Base-by-base conservation (phyloP, 192 early-diverging fungal genomes). In the Coemansia sp. region DNA sequence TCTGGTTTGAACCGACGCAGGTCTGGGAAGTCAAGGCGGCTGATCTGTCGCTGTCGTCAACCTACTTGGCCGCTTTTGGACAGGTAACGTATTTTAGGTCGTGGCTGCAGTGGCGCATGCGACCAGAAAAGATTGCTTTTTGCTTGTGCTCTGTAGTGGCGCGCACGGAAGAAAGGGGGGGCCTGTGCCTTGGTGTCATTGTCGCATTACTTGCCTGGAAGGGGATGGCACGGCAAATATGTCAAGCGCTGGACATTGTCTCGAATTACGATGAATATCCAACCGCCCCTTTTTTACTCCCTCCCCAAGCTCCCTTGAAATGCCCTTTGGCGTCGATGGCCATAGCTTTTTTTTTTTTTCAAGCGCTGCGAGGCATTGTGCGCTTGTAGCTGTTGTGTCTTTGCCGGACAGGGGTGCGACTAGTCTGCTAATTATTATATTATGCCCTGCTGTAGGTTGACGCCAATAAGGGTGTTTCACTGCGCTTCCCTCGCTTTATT, bases 21-120 rank as follows among this genome's bases (percentile, higher is more conserved):
- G 95, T 99, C 1, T 98, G 95, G 94, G 98, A 99, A 80, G 90
- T 99, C 34, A 91, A 94, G 60, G 92, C 93, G 18, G 98, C 98
- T 2, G 98, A 99, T 85, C 69, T 99, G 28, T 96, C 94, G 16
- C 92, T 99, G 38, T 97, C 95, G 60, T 96, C 98, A 1, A 88
- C 91, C 14, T 95, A 99, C 70, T 88, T 89, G 70, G 96, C 98
- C 0, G 96, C 88, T 18, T 82, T 88, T 58, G 96, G 96, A 6
- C 75, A 88, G 66, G 92, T 90, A 85, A 68, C 36, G 77, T 72
- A 58, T 59, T 53, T 31, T 9, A 25, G 12, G 23, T 48, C 33
- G 12, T 73, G 56, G 35, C 48, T 43, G 42, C 31, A 3, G 26
- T 61, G 50, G 50, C 50, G 50, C 14, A 53, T 28, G 50, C 50